Base-by-base conservation (phyloP, 2,329 filamentous ascomycete species). In the Xylariomycetidae sp. region DNA sequence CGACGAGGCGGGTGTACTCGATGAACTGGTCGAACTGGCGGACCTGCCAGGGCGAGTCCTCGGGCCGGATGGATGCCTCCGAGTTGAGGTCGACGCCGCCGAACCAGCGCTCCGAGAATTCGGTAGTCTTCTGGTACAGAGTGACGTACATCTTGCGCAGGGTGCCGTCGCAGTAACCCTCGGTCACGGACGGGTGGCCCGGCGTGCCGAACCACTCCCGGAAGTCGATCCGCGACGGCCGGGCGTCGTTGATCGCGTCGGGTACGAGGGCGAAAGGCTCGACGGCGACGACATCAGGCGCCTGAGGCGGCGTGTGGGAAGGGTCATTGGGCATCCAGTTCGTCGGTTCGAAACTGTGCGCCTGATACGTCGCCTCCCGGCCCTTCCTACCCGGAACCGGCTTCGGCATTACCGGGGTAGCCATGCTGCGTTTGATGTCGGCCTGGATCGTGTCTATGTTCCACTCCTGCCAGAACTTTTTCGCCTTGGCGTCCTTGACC, bases 1-100 rank as follows among this genome's bases (percentile, higher is more conserved):
- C 59, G 5, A 61, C 49, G 6, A 52, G 28, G 16, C 41, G 38
- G 2, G 56, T 50, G 37, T 61, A 64, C 34, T 56, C 35, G n/a
- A 54, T 9, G 34, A 67, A 64, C 31, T 57, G 48, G 11, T 45
- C 35, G 14, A 50, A 46, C 25, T 60, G 28, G 10, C 40, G 37
- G 2, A 34, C 39, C n/a, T 50, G 31, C 54, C 54, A 58, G 10
- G 45, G 36, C 10, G 37, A 45, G 17, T 37, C 16, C 5, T 31
- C 30, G 0, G 12, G 20, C 4, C 14, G 6, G 15, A 4, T 14
- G 15, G 38, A 39, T 6, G 30, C 26, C 18, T 19, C 27, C 19
- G 10, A 14, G 22, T 52, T 18, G 28, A 53, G 31, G 20, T 39
- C 34, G 25, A 44, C 18, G 10, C 22, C 30, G 13, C 26, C 30